These are phyloP conservation scores for Salicornia ramosissima DNA, from an alignment of 148 eudicot genomes.

Conservation along the genomic window DNA sequence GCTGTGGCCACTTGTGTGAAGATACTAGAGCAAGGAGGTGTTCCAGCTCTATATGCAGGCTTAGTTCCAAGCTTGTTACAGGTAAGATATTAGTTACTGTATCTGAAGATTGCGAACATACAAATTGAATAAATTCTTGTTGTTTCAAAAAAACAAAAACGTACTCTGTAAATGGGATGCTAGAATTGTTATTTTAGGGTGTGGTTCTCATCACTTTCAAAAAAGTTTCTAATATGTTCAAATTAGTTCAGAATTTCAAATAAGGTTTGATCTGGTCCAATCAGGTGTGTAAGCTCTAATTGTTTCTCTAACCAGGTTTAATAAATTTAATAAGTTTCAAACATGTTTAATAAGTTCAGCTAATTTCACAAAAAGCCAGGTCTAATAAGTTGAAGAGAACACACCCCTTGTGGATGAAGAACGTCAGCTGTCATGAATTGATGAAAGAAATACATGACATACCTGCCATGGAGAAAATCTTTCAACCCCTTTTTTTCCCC, in stretches of 20 bases:
- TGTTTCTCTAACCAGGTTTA: too few species aligned
- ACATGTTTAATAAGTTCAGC: too few species aligned
- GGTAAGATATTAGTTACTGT: conserved; percentile 34
- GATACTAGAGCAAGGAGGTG: conserved; percentile 82
- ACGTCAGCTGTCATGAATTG: not conserved
- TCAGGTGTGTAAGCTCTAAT: too few species aligned
- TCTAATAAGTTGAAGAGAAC: too few species aligned
- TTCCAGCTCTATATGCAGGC: conserved; percentile 95
- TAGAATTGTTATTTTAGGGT: not conserved
- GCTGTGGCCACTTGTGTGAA: conserved; percentile 80
- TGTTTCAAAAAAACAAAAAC: not conserved
- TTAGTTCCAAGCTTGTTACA: conserved; percentile 84
- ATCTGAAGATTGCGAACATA: not conserved
- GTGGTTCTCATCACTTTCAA: too few species aligned
- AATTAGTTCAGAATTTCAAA: too few species aligned
- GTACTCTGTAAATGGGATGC: conserved; percentile 5
- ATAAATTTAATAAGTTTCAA: too few species aligned
- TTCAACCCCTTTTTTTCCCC: not conserved
- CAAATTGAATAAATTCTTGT: not conserved
- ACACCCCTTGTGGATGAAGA: too few species aligned
- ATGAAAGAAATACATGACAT: not conserved
- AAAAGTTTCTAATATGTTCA: too few species aligned
- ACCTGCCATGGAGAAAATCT: not conserved
- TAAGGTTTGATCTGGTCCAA: too few species aligned
- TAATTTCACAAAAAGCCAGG: too few species aligned